Percentiles rank a stretch among this genome's conserved stretches.
Evolutionary conservation across 257 asterid genomes (phyloP).

Genomic region (Salvia hispanica): DNA sequence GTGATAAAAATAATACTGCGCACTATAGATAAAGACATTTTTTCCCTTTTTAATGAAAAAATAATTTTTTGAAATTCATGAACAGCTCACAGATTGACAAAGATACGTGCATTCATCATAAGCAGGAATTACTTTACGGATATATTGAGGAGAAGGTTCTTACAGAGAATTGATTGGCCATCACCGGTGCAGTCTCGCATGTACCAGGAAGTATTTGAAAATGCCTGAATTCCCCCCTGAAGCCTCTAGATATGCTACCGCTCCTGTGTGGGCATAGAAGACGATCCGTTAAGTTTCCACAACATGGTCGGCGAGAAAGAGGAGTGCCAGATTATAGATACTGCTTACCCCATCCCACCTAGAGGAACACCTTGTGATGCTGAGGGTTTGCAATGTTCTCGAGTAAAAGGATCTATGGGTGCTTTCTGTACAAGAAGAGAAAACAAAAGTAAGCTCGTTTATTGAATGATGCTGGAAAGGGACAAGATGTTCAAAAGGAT

Average conservation of each 20-base stretch:
- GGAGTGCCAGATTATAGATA: constrained; percentile 15
- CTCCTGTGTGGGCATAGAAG: constrained; percentile 61
- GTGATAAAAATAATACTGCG: neutral
- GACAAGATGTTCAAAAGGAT: neutral
- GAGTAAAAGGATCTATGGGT: constrained; percentile 93
- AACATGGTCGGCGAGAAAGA: neutral
- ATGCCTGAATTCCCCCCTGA: constrained; percentile 93
- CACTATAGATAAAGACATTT: constrained; percentile 1
- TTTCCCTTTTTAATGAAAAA: neutral
- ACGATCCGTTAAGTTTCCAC: constrained; percentile 22
- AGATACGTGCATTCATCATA: constrained; percentile 13
- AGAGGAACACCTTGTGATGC: constrained; percentile 98
- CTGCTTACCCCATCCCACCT: constrained; percentile 98
- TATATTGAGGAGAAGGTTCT: constrained; percentile 37
- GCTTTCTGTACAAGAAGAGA: constrained; percentile 68
- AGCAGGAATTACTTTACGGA: constrained; percentile 26
- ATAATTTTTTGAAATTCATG: neutral
- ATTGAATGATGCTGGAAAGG: neutral
- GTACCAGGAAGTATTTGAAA: constrained; percentile 96
- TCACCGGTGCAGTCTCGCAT: constrained; percentile 90
- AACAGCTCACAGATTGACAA: neutral
- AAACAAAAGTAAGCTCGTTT: neutral
- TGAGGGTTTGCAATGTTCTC: constrained; percentile 91
- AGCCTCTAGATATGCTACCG: constrained; percentile 99
- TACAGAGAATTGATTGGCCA: constrained; percentile 99